Evolutionary conservation across 441 rosid species (phyloP), one percentile per base, ranked within the genome.

Genomic region (Populus tomentosa): DNA sequence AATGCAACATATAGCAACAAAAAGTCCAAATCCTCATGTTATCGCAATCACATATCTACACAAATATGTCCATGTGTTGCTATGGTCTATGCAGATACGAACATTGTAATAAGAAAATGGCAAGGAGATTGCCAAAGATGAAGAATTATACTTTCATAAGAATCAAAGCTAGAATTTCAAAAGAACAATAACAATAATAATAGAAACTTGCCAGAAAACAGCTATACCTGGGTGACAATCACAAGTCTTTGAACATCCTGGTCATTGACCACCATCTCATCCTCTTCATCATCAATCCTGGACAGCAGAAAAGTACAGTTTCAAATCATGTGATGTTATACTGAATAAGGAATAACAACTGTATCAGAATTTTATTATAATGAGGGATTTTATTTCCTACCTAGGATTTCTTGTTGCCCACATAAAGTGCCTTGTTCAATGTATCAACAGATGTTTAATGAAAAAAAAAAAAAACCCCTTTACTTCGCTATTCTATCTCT

Each of bases 201-300:
- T 23, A 71, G 40, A 33, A 66, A 61, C 50, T 30, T 26, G 26
- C 71, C 10, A 30, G 18, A 50, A 30, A 79, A 38, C 11, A 70
- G 10, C 50, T 73, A 68, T 91, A 94, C 98, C 98, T 90, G 98
- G 74, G 98, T 94, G 67, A 94, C 99, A 82, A 94, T 96, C 74
- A 96, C 96, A 67, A 96, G 98, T 77, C 94, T 91, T 72, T 93
- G 93, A 84, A 94, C 97, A 90, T 92, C 92, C 76, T 88, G 95
- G 85, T 93, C 95, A 76, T 86, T 83, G 79, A 80, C 92, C 80
- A 82, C 79, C 50, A 84, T 82, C 75, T 94, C 97, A 76, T 94
- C 97, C 32, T 96, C 97, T 74, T 94, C 98, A 46, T 90, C 97
- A 69, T 88, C 96, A 82, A 86, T 82, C 90, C 98, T 93, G 71